Conservation (phyloP, 306 rosid genomes). For the Sophora flavescens region DNA sequence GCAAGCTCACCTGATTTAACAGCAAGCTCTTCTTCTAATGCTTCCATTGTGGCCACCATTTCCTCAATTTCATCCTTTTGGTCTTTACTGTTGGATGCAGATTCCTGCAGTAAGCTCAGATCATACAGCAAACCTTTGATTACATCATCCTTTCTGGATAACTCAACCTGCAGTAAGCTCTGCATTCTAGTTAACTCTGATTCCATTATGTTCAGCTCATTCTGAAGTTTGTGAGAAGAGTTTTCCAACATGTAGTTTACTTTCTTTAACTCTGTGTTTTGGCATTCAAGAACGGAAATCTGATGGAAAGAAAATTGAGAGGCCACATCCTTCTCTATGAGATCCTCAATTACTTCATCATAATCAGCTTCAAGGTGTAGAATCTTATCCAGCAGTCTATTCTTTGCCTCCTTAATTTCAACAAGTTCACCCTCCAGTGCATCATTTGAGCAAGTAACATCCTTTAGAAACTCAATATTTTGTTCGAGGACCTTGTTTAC, state of each 20-base stretch:
- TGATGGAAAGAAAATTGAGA: conserved; percentile 53
- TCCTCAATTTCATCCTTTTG: conserved; percentile 78
- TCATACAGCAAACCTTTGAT: conserved; percentile 85
- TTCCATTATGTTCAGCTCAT: conserved; percentile 55
- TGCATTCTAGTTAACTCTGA: conserved; percentile 59
- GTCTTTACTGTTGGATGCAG: conserved; percentile 85
- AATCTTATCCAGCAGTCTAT: conserved; percentile 54
- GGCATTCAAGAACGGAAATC: conserved; percentile 56
- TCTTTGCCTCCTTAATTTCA: conserved; percentile 53
- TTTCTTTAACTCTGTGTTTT: conserved; percentile 53
- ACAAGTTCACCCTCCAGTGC: conserved; percentile 59
- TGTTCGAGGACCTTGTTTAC: conserved; percentile 59
- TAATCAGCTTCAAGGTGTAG: conserved; percentile 62
- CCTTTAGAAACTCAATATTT: conserved; percentile 57
- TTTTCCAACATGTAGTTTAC: conserved; percentile 47
- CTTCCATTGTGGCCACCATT: conserved; percentile 61
- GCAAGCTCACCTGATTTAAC: conserved; percentile 75
- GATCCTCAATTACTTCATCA: conserved; percentile 49
- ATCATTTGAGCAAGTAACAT: conserved; percentile 54
- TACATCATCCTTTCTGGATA: conserved; percentile 80
- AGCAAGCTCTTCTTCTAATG: conserved; percentile 72
- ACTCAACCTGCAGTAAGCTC: conserved; percentile 65
- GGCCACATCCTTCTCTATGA: conserved; percentile 57
- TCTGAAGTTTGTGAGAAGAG: conserved; percentile 52
- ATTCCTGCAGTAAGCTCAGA: conserved; percentile 93